Conservation (phyloP, 164 flowering plant genomes). For the Stephania cephalantha region DNA sequence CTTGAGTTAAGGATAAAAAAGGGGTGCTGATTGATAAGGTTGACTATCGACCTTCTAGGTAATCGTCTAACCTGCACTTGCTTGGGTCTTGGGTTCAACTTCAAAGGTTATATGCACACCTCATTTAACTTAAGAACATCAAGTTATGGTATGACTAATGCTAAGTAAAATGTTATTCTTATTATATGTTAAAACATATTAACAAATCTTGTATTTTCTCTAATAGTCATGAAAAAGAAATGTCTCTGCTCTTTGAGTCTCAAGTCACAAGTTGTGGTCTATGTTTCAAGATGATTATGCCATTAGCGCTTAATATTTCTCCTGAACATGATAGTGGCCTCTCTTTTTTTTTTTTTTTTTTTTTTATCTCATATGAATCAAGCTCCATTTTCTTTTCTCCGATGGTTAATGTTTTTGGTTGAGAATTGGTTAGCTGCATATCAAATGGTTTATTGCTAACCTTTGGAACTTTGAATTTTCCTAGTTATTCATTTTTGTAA, state of each 20-base stretch:
- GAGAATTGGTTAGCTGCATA: not conserved
- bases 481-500: not conserved
- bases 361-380: not conserved
- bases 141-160: not conserved
- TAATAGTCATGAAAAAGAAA: not conserved
- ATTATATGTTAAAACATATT: not conserved
- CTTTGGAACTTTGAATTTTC: not conserved
- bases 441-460: not conserved
- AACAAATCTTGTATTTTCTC: not conserved
- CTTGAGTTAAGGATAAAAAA: too few species aligned
- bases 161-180: not conserved
- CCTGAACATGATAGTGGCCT: not conserved
- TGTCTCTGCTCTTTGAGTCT: not conserved
- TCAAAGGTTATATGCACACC: too few species aligned
- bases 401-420: not conserved
- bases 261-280: not conserved
- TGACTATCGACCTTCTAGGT: too few species aligned
- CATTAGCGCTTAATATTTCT: not conserved
- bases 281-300: not conserved
- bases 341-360: not conserved
- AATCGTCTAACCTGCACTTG: too few species aligned
- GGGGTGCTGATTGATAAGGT: too few species aligned
- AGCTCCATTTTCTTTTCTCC: not conserved
- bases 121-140: not conserved
- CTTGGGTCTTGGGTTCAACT: not conserved